A percentile compares a stretch with the other conserved stretches of the same genome.
These are phyloP conservation scores for Ceratocystis colombiana DNA, from an alignment of 2,329 filamentous ascomycete genomes.

Conservation along the genomic window DNA sequence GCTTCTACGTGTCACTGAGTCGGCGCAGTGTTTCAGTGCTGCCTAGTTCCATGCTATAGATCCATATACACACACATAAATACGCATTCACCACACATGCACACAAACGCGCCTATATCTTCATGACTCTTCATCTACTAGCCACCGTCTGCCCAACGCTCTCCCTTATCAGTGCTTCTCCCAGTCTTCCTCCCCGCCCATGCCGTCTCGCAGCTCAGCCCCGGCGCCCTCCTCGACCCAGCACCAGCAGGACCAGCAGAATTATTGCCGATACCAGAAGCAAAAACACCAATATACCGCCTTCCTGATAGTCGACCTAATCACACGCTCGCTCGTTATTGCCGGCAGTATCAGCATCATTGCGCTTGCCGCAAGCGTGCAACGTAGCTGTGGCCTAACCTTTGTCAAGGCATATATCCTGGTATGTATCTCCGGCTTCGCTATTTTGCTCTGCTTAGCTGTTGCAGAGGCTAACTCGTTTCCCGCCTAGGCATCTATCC, in stretches of 20 bases:
- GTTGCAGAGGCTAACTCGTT: background rate
- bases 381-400: constrained; percentile 7
- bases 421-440: constrained; percentile 6
- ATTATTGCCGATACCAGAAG: no score
- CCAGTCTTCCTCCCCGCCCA: background rate
- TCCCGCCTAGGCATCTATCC: background rate
- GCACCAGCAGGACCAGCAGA: constrained; percentile 5
- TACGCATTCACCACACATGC: background rate
- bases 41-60: background rate
- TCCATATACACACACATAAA: constrained; percentile 13
- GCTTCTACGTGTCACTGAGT: background rate
- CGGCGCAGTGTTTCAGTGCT: constrained; percentile 3
- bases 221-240: background rate
- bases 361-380: constrained; percentile 9
- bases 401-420: constrained; percentile 18
- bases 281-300: constrained; percentile 2
- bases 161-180: background rate
- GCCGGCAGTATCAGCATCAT: constrained; percentile 14
- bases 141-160: background rate
- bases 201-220: constrained; percentile 10
- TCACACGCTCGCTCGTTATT: constrained; percentile 16
- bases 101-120: background rate
- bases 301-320: constrained; percentile 18
- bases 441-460: background rate
- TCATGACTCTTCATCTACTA: background rate